Evolutionary conservation across 2,329 filamentous ascomycete genomes (phyloP).

Genomic region (Pseudocercospora eumusae): DNA sequence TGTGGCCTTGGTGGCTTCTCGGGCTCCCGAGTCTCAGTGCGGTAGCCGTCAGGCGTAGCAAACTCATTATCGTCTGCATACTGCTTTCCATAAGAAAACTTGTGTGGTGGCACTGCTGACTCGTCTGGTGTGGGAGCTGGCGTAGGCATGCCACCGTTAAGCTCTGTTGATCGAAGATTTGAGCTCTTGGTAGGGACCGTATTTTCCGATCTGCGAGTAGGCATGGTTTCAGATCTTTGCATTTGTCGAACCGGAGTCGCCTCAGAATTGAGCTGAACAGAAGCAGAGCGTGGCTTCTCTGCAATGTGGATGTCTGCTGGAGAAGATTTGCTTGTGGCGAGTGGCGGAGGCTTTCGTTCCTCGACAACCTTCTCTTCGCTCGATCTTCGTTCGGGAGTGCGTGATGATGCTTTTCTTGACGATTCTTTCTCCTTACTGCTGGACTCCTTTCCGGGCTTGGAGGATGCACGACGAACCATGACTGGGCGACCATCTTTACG

Average conservation of each 20-base stretch:
- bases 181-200: conserved; percentile 28
- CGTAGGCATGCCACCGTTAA: conserved; percentile 31
- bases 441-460: conserved; percentile 23
- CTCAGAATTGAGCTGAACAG: conserved; percentile 32
- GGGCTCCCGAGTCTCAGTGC: conserved; percentile 32
- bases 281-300: conserved; percentile 34
- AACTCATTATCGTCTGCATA: conserved; percentile 39
- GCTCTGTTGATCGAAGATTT: conserved; percentile 32
- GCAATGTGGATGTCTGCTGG: conserved; percentile 36
- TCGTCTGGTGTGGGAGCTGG: conserved; percentile 35
- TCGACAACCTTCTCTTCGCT: conserved; percentile 30
- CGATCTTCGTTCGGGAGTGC: conserved; percentile 31
- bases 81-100: conserved; percentile 32
- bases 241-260: conserved; percentile 41
- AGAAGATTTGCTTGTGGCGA: conserved; percentile 43
- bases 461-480: conserved; percentile 33
- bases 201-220: conserved; percentile 25
- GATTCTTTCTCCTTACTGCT: conserved; percentile 22
- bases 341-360: conserved; percentile 34
- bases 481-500: conserved; percentile 31
- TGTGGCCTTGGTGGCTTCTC: conserved; percentile 12
- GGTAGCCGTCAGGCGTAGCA: conserved; percentile 36
- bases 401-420: conserved; percentile 26
- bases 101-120: conserved; percentile 20
- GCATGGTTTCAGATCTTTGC: conserved; percentile 50